A percentile compares a stretch with the other conserved stretches of the same genome.
phyloP scores from a whole-genome alignment of 148 eudicot genomes.

The Amaranthus palmeri region DNA sequence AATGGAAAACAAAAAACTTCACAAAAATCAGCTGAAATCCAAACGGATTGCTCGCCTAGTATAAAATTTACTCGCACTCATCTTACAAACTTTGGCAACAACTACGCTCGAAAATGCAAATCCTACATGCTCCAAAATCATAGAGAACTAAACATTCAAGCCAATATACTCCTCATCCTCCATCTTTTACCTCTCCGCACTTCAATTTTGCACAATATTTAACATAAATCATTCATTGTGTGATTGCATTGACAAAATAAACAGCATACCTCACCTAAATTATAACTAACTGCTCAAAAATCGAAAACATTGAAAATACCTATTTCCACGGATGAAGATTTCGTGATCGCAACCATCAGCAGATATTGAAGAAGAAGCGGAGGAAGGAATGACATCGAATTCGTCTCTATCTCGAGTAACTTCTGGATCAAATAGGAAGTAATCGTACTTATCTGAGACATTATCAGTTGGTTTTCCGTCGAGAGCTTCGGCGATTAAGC shows the following conservation, averaged over 20 bases:
- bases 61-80: too few species aligned
- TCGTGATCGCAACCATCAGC: constrained; percentile 66
- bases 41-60: too few species aligned
- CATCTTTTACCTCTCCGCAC: neutral
- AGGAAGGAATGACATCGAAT: constrained; percentile 26
- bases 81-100: too few species aligned
- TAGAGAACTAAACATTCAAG: too few species aligned
- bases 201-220: too few species aligned
- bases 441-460: constrained; percentile 42
- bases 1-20: too few species aligned
- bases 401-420: constrained; percentile 38
- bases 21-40: too few species aligned
- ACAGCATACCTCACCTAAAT: neutral
- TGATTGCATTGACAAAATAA: neutral
- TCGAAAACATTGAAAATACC: constrained; percentile 28
- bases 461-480: constrained; percentile 60
- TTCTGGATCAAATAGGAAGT: constrained; percentile 72
- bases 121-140: too few species aligned
- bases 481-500: constrained; percentile 73
- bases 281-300: neutral
- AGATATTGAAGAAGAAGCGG: constrained; percentile 20
- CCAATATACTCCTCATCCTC: neutral
- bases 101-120: too few species aligned
- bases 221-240: too few species aligned
- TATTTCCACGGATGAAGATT: constrained; percentile 74